Evolutionary conservation across 2,329 filamentous ascomycete genomes (phyloP), one percentile per base, ranked within the genome.

Genomic region (Phaeomoniella chlamydospora): DNA sequence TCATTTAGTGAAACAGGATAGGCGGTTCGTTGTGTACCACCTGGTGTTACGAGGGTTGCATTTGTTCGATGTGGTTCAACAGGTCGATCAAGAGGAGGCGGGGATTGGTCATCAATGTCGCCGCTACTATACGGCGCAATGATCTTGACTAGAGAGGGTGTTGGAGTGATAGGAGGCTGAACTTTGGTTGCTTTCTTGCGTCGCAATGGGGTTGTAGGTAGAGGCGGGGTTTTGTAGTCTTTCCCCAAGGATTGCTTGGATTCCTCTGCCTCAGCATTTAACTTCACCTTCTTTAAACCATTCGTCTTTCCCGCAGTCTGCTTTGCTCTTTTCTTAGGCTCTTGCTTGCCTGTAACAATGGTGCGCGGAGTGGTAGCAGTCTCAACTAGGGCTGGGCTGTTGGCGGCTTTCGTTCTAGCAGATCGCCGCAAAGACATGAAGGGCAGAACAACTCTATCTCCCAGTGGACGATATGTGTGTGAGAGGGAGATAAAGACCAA

Each of bases 31-130:
- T 60, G 53, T 54, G 49, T 68, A 38, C 56, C 59, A 42, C 49
- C 62, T 29, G 63, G 59, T 5, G 62, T 64, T 31, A 65, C 62
- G n/a, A 68, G 52, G 10, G 59, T 57, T 35, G 61, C 64, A 40
- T 61, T 63, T 49, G 61, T 69, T 51, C 46, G 52, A 44, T 60
- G 64, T 34, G 61, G 62, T 41, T 65, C 60, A 38, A 63, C 59
- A 15, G 62, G 59, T 26, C 63, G 58, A 47, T 62, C 43, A 41
- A 62, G 45, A 41, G 55, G 45, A 51, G 48, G 59, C 43, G 45
- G 55, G 55, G 35, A 49, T 14, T 48, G 46, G 38, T 57, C 56
- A 37, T 60, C 54, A 29, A 58, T 53, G 38, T 61, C 59, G 15
- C 55, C 56, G 18, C 55, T 54, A 38, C 52, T 58, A 42, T 56